Evolutionary conservation across 2,329 filamentous ascomycete species (phyloP), one percentile per base, ranked within the genome.

Genomic region (Corynespora cassiicola): DNA sequence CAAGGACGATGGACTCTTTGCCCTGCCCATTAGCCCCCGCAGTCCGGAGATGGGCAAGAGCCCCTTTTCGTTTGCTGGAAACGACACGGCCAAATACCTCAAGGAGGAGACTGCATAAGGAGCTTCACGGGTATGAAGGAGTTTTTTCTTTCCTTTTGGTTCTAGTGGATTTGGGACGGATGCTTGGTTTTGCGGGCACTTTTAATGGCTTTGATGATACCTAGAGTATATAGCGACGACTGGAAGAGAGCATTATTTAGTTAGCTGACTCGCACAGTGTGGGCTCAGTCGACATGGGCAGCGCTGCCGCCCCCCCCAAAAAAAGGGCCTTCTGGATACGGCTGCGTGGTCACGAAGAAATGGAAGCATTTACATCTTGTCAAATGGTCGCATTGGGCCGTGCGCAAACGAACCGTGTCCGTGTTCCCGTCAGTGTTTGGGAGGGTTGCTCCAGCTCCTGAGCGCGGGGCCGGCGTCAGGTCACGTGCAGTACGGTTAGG

Each of bases 21-120:
- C 90, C 0, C 78, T 95, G 35, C 90, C 89, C 2, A 82, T 96
- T 71, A 92, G 88, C 58, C 90, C 90, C 1, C 78, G 90, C 33
- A 91, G 88, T 56, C 90, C 90, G 0, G 90, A 95, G 53, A 90
- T 94, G 76, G 83, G 84, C 36, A 88, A 84, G 54, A 91, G 88
- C 60, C 90, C 90, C 0, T 96, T 96, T 61, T 81, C 79, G 3
- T 81, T 85, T 62, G 62, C 55, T 5, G 56, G 52, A 7, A 61
- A 50, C 28, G 66, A 69, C 14, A 66, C 63, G 14, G 50, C 56
- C 1, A 66, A 61, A 44, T 63, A 60, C 38, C 26, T 59, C 34
- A 55, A 65, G 31, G 58, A 54, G 20, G 59, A 60, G 36, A 51
- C 56, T 23, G 54, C 51, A 19, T 68, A 45, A 60, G 23, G 35